Evolutionary conservation across 805 yeast species (phyloP).

Genomic region (Wickerhamiella sergipiensis): DNA sequence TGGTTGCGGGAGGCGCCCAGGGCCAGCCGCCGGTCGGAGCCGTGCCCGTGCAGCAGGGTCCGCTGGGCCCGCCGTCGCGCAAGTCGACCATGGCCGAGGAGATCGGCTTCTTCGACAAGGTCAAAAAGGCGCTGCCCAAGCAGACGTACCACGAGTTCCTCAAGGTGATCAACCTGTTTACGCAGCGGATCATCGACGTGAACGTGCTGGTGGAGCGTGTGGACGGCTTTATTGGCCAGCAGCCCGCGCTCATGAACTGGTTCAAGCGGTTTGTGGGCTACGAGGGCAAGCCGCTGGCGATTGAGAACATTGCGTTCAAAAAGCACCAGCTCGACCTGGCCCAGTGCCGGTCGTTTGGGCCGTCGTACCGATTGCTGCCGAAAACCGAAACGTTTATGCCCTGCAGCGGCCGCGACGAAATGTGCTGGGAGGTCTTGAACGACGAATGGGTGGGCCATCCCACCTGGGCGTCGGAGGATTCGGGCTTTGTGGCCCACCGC

Average conservation of each 20-base stretch:
- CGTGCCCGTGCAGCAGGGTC: background rate
- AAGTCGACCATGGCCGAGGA: conserved; percentile 62
- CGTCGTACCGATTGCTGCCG: conserved; percentile 85
- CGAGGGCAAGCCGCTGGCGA: conserved; percentile 69
- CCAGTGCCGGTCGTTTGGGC: conserved; percentile 87
- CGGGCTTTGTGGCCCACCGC: conserved; percentile 97
- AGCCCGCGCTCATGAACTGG: conserved; percentile 74
- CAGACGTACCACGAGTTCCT: conserved; percentile 86
- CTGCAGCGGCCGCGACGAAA: conserved; percentile 94
- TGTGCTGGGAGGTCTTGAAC: conserved; percentile 97
- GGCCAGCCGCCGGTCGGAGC: background rate
- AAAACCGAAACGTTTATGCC: conserved; percentile 93
- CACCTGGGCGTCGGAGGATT: conserved; percentile 99
- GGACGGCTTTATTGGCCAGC: conserved; percentile 72
- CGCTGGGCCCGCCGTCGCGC: conserved; percentile 36
- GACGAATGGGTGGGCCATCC: conserved; percentile 99
- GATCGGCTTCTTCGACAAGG: conserved; percentile 80
- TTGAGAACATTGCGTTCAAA: conserved; percentile 75
- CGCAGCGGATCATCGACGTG: conserved; percentile 82
- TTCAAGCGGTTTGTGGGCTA: conserved; percentile 84
- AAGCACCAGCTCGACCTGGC: conserved; percentile 85
- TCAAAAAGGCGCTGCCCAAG: conserved; percentile 75
- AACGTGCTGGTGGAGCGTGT: conserved; percentile 69
- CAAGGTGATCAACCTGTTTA: conserved; percentile 72
- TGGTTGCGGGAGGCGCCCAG: too few species aligned